Conservation (phyloP, 768 basidiomycete genomes). For the Pleurotus giganteus region DNA sequence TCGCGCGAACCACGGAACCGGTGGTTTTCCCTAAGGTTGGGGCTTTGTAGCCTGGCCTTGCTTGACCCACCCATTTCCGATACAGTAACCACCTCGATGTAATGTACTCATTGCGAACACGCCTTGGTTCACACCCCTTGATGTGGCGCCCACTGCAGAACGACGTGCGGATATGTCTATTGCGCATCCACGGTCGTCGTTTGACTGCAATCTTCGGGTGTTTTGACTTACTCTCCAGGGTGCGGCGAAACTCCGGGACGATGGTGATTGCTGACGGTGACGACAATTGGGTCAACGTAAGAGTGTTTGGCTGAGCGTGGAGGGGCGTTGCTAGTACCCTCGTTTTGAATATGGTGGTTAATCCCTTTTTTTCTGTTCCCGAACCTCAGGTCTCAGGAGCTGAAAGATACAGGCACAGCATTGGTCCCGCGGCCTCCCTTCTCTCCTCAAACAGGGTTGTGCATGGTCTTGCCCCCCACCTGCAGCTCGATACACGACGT, state of each 20-base stretch:
- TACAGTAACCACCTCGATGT: neutral
- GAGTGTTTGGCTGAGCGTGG: neutral
- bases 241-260: too few relatives aligned
- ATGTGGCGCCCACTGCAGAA: too few relatives aligned
- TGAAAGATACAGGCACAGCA: neutral
- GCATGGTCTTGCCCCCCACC: too few relatives aligned
- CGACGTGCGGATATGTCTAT: too few relatives aligned
- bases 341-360: neutral
- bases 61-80: neutral
- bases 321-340: neutral
- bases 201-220: too few relatives aligned
- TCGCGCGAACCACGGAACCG: conserved; percentile 38
- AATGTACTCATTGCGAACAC: neutral
- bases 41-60: neutral
- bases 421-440: neutral
- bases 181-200: too few relatives aligned
- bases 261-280: too few relatives aligned
- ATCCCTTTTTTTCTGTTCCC: neutral
- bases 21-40: conserved; percentile 35
- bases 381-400: neutral
- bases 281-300: too few relatives aligned
- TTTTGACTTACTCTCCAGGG: too few relatives aligned
- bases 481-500: too few relatives aligned
- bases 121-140: too few relatives aligned
- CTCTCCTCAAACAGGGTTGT: too few relatives aligned